A percentile compares a stretch with the other conserved stretches of the same genome.
Evolutionary conservation across 371 early-diverging fungal genomes (phyloP).

Genomic region (Capniomyces stellatus): DNA sequence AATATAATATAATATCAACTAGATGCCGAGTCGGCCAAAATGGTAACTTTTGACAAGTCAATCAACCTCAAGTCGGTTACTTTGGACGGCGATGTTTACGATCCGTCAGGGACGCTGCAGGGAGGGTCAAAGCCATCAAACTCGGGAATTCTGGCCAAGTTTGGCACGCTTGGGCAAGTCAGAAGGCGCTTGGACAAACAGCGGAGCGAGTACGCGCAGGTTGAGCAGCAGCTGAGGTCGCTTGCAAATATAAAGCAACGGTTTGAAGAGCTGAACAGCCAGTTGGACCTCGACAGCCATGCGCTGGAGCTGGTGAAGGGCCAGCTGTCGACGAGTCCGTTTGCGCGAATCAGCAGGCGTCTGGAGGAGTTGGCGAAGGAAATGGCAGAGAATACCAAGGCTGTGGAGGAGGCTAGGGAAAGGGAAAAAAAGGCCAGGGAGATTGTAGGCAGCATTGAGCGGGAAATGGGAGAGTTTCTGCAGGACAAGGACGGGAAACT

Average conservation of each 20-base stretch:
- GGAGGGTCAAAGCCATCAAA: slow-evolving; percentile 82
- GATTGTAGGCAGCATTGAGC: slow-evolving; percentile 40
- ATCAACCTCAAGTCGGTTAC: slow-evolving; percentile 83
- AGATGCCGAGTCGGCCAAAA: slow-evolving; percentile 71
- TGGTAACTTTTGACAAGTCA: slow-evolving; percentile 67
- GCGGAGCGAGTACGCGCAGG: too few species aligned
- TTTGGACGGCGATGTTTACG: slow-evolving; percentile 96
- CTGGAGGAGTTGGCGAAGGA: slow-evolving; percentile 13
- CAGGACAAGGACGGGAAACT: slow-evolving; percentile 67
- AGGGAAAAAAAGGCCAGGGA: slow-evolving; percentile 6
- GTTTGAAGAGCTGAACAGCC: slow-evolving; percentile 31
- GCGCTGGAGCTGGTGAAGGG: slow-evolving; percentile 47
- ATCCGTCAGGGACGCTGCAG: slow-evolving; percentile 91
- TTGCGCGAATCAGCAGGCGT: slow-evolving; percentile 7
- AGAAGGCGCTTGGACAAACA: slow-evolving; percentile 30
- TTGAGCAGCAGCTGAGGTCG: too few species aligned
- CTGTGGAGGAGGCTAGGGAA: slow-evolving; percentile 10
- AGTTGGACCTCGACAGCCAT: slow-evolving; percentile 51
- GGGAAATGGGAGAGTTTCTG: slow-evolving; percentile 76
- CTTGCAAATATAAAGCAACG: slow-evolving; percentile 25
- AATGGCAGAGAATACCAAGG: slow-evolving; percentile 10
- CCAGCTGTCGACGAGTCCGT: slow-evolving; percentile 38
- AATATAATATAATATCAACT: slow-evolving; percentile 2
- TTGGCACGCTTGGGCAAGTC: slow-evolving; percentile 44
- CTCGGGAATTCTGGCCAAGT: slow-evolving; percentile 50